Evolutionary conservation across 257 asterid genomes (phyloP).

Genomic region (Parsonsia alboflavescens): DNA sequence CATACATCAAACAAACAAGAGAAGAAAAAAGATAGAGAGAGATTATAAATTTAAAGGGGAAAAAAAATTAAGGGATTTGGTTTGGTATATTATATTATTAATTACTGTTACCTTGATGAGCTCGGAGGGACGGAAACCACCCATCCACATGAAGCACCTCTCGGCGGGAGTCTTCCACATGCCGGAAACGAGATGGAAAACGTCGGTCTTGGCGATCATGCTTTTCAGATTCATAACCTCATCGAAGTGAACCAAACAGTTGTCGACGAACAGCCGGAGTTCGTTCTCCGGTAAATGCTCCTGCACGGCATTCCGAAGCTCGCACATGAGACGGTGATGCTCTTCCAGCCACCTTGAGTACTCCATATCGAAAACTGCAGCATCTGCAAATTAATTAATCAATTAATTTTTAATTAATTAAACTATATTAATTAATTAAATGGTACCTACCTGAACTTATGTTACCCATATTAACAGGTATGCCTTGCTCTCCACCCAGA

Average conservation of each 20-base stretch:
- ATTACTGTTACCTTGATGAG: slow-evolving; percentile 67
- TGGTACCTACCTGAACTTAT: slow-evolving; percentile 47
- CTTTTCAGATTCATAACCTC: slow-evolving; percentile 50
- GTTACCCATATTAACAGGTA: slow-evolving; percentile 41
- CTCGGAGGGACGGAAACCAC: slow-evolving; percentile 84
- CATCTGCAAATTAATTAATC: slow-evolving; percentile 24
- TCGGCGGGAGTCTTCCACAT: slow-evolving; percentile 90
- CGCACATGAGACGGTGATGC: slow-evolving; percentile 60
- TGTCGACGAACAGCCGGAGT: slow-evolving; percentile 53
- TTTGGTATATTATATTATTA: too few species aligned
- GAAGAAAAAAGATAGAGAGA: background rate
- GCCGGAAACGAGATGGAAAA: slow-evolving; percentile 78
- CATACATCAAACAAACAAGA: background rate
- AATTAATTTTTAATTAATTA: too few species aligned
- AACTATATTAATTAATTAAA: background rate
- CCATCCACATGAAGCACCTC: slow-evolving; percentile 87
- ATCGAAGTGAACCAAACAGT: slow-evolving; percentile 56
- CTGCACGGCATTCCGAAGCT: slow-evolving; percentile 61
- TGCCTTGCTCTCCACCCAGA: slow-evolving; percentile 59
- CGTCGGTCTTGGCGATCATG: slow-evolving; percentile 56
- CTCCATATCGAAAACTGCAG: slow-evolving; percentile 68
- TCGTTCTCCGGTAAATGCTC: slow-evolving; percentile 64
- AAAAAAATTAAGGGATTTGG: too few species aligned
- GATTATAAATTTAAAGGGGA: too few species aligned
- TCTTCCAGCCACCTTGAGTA: slow-evolving; percentile 83